These are phyloP conservation scores for Saksenaea vasiformis DNA, from an alignment of 371 early-diverging fungal species.

Conservation along the genomic window DNA sequence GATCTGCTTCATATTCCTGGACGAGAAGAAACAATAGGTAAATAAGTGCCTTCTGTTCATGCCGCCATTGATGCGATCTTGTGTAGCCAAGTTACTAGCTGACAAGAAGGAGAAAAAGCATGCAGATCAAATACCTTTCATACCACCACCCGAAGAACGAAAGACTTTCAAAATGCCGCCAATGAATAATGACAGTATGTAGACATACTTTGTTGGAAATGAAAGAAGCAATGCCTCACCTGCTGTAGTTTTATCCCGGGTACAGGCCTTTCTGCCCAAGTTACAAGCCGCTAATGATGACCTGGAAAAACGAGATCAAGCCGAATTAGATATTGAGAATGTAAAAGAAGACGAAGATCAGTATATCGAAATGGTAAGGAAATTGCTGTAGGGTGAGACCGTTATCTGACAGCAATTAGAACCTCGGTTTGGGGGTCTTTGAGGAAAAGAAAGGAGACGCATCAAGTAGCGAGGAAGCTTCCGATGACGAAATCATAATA, in stretches of 20 bases:
- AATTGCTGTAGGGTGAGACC: neutral
- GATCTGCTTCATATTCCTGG: slow-evolving; percentile 32
- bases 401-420: slow-evolving; percentile 16
- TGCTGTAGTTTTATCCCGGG: slow-evolving; percentile 47
- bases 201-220: neutral
- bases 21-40: slow-evolving; percentile 29
- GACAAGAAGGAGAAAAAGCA: slow-evolving; percentile 1
- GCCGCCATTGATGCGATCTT: neutral
- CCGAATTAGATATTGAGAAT: slow-evolving; percentile 58
- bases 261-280: slow-evolving; percentile 62
- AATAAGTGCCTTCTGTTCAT: neutral
- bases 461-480: slow-evolving; percentile 18
- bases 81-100: slow-evolving; percentile 11
- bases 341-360: slow-evolving; percentile 49
- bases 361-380: slow-evolving; percentile 65
- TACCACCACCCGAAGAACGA: slow-evolving; percentile 20
- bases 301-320: slow-evolving; percentile 39
- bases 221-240: neutral
- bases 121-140: slow-evolving; percentile 4
- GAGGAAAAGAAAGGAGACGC: slow-evolving; percentile 44
- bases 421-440: slow-evolving; percentile 64
- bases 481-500: slow-evolving; percentile 44
- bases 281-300: slow-evolving; percentile 56
- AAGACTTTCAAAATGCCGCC: slow-evolving; percentile 27
- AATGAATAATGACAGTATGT: slow-evolving; percentile 33